Evolutionary conservation across 2,329 filamentous ascomycete species (phyloP).

Genomic region (Lachnellula willkommii): DNA sequence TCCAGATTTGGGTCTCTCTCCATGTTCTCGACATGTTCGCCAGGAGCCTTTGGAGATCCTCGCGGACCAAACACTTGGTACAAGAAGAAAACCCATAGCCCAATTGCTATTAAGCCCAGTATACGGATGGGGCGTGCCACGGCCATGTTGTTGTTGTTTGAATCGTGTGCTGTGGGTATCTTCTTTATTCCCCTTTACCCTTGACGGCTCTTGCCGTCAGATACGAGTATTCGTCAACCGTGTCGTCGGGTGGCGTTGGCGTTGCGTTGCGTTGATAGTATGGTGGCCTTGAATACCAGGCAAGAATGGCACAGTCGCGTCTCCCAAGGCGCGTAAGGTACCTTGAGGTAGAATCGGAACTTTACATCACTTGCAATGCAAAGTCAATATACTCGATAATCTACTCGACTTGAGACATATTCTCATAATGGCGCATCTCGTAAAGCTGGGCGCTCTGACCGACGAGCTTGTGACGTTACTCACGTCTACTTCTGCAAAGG

Average conservation of each 20-base stretch:
- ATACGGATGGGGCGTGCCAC: conserved; percentile 80
- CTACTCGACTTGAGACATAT: not conserved
- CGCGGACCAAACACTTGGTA: conserved; percentile 65
- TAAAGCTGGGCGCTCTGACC: conserved; percentile 57
- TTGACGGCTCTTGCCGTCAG: too few species aligned
- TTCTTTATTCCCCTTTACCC: not conserved
- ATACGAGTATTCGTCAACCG: too few species aligned
- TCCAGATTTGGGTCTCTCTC: conserved; percentile 81
- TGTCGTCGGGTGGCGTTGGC: too few species aligned
- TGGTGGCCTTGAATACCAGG: too few species aligned
- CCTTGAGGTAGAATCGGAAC: too few species aligned
- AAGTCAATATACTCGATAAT: too few species aligned
- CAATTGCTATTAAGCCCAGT: conserved; percentile 63
- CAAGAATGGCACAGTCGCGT: too few species aligned
- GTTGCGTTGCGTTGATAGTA: too few species aligned
- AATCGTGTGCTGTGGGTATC: not conserved
- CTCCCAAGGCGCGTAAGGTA: not conserved
- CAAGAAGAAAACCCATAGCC: conserved; percentile 73
- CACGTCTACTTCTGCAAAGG: conserved; percentile 49
- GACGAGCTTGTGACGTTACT: conserved; percentile 67
- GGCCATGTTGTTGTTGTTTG: conserved; percentile 56
- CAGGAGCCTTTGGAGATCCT: conserved; percentile 36
- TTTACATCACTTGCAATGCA: too few species aligned
- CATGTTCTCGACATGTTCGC: conserved; percentile 51
- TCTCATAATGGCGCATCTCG: conserved; percentile 62